Percentiles rank a stretch among this genome's conserved stretches.
Conservation (phyloP, 2,329 filamentous ascomycete species). For the Paraconiothyrium sp. region DNA sequence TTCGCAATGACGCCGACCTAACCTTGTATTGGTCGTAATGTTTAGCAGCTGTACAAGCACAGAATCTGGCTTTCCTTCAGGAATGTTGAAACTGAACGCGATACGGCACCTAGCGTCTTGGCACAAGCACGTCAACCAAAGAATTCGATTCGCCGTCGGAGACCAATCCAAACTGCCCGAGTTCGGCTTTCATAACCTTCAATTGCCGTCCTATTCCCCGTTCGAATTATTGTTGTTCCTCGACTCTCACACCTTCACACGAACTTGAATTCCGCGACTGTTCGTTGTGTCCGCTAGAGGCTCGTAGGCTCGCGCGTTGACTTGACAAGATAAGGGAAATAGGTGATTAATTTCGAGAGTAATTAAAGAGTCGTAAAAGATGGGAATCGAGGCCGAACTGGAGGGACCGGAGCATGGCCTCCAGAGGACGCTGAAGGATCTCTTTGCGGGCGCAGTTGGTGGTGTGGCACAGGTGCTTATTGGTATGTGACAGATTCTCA, state of each 20-base stretch:
- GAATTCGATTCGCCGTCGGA: slow-evolving; percentile 15
- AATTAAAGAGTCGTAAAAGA: slow-evolving; percentile 21
- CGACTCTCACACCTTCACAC: background rate
- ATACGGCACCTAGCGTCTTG: slow-evolving; percentile 19
- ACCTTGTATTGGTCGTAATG: background rate
- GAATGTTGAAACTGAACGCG: background rate
- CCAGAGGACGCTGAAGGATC: slow-evolving; percentile 75
- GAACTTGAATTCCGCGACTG: slow-evolving; percentile 3
- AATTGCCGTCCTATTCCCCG: slow-evolving; percentile 1
- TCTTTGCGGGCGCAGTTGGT: slow-evolving; percentile 88
- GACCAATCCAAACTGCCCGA: slow-evolving; percentile 1
- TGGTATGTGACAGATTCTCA: slow-evolving; percentile 66
- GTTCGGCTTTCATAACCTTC: slow-evolving; percentile 10
- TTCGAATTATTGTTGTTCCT: background rate
- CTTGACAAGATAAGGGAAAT: slow-evolving; percentile 22
- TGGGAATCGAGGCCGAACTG: slow-evolving; percentile 51
- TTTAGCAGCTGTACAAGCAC: background rate
- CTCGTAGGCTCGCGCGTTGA: slow-evolving; percentile 25
- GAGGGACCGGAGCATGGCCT: slow-evolving; percentile 48
- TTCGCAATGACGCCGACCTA: background rate
- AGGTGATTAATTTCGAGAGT: slow-evolving; percentile 9
- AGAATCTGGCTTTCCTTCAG: background rate
- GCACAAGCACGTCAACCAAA: slow-evolving; percentile 33
- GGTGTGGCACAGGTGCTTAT: slow-evolving; percentile 94
- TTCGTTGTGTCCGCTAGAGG: slow-evolving; percentile 11